Evolutionary conservation across 176 grass and related monocot genomes (phyloP), one percentile per base, ranked within the genome.

Genomic region (Elaeis guineensis): DNA sequence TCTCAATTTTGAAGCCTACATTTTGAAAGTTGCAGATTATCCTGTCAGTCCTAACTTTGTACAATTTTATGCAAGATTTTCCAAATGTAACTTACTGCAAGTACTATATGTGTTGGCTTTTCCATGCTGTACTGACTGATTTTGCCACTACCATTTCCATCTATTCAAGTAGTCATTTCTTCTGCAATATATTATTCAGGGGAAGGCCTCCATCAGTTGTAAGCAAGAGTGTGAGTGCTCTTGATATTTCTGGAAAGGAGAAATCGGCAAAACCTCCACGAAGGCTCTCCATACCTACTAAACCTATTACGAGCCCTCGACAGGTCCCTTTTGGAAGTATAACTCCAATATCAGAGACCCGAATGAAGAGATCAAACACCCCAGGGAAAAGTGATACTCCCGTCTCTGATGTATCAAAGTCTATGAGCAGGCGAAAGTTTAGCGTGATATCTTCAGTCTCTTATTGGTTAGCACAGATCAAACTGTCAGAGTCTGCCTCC

Each of bases 381-480:
- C 65, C 63, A 23, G 69, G 72, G 19, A 98, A 78, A 55, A 56
- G 58, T 49, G 85, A 79, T 65, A 98, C 94, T 63, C 88, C 94
- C 0, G 25, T 70, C 50, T 93, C 85, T 30, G 85, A 93, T 59
- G 57, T 65, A 15, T 96, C 86, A 71, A 82, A 75, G 62, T 93
- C 85, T 8, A 84, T 55, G 8, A n/a, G 48, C 51, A 89, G 94
- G 73, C 81, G 73, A 54, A 89, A 85, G 60, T 99, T 93, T 74
- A 89, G 77, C 54, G 82, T 79, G 0, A 58, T 99, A 19, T 93
- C 88, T 49, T 98, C 94, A 4, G 78, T 79, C 56, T 99, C 94
- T 0, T 99, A 99, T 66, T 99, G 94, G 88, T 77, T 86, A 69
- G 77, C 94, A 28, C 88, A 99, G 77, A 99, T 99, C 60, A 99